phyloP scores from a whole-genome alignment of 768 basidiomycete species.

The Aureoboletus auriporus region DNA sequence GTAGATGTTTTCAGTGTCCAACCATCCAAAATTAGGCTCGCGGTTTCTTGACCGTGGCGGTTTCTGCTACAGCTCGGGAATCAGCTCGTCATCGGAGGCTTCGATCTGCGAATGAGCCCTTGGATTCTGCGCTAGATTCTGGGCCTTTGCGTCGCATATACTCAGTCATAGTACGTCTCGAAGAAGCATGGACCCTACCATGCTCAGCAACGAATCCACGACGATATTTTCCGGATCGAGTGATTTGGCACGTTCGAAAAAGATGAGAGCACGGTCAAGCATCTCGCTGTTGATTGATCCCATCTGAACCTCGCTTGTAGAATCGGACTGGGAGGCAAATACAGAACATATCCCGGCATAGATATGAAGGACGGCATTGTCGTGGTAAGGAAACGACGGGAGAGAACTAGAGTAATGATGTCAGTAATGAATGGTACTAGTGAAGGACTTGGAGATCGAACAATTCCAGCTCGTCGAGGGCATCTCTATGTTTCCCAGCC shows the following conservation, averaged over 20 bases:
- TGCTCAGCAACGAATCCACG: slow-evolving; percentile 48
- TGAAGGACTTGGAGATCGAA: slow-evolving; percentile 33
- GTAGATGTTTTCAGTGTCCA: neutral
- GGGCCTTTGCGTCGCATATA: slow-evolving; percentile 12
- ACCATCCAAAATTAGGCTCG: slow-evolving; percentile 9
- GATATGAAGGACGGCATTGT: slow-evolving; percentile 72
- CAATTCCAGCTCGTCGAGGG: slow-evolving; percentile 85
- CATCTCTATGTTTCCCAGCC: slow-evolving; percentile 55
- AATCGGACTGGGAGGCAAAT: slow-evolving; percentile 47
- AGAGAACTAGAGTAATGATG: slow-evolving; percentile 54
- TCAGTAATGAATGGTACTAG: neutral
- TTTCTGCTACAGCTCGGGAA: neutral
- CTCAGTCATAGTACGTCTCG: neutral
- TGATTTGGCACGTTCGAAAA: slow-evolving; percentile 58
- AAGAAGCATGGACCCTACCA: slow-evolving; percentile 34
- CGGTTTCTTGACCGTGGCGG: slow-evolving; percentile 8
- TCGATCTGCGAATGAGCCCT: slow-evolving; percentile 5
- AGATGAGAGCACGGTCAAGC: slow-evolving; percentile 47
- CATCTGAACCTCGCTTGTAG: slow-evolving; percentile 1
- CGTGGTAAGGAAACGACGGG: slow-evolving; percentile 83
- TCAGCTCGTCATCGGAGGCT: slow-evolving; percentile 36
- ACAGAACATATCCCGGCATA: slow-evolving; percentile 79
- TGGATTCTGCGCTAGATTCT: slow-evolving; percentile 21
- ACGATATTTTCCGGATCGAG: slow-evolving; percentile 58
- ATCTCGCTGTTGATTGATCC: slow-evolving; percentile 38